Conservation (phyloP, 306 rosid genomes). For the Biancaea sappan region DNA sequence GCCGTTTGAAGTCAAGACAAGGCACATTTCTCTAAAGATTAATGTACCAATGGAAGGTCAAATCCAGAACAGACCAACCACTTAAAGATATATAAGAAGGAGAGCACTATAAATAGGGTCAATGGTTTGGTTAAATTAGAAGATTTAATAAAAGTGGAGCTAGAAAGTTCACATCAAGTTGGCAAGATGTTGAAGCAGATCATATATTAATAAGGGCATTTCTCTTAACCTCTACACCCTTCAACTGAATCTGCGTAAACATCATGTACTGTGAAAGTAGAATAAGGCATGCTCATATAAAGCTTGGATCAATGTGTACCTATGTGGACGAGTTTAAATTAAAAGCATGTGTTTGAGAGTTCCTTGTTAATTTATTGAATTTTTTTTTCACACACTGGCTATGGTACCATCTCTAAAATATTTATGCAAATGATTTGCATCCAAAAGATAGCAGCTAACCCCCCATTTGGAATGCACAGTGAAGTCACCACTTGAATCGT, state of each 20-base stretch:
- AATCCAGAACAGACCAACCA: background rate
- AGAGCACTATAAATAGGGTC: background rate
- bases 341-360: background rate
- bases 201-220: background rate
- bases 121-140: conserved; percentile 10
- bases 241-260: conserved; percentile 15
- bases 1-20: background rate
- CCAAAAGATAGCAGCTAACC: background rate
- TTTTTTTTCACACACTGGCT: background rate
- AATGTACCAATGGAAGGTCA: background rate
- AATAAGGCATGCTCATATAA: background rate
- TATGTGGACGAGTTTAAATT: background rate
- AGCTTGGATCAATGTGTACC: background rate
- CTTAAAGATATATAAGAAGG: background rate
- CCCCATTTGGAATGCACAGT: background rate
- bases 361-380: background rate
- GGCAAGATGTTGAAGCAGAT: conserved; percentile 10
- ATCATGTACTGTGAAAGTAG: background rate
- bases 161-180: conserved; percentile 20
- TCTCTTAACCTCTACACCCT: background rate
- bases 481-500: background rate
- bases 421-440: background rate
- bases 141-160: background rate
- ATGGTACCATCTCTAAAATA: background rate
- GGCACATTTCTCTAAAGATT: background rate